Conservation (phyloP, 1,139 yeast genomes). For the Lizanozyma gosingica region DNA sequence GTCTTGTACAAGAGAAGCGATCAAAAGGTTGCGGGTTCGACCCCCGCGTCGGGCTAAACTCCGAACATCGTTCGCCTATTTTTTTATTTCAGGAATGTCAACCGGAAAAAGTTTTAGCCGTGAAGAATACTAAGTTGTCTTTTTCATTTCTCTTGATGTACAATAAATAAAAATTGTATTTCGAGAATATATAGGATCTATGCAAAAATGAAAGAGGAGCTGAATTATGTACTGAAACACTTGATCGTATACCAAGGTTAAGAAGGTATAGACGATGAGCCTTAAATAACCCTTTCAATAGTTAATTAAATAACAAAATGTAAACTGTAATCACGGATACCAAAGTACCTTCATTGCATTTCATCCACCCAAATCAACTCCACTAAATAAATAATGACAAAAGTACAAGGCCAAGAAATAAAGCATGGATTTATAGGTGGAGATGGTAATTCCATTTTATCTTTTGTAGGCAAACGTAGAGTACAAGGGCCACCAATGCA, state of each 20-base stretch:
- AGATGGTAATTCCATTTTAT: background rate
- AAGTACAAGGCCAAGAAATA: background rate
- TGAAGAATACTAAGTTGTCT: no score
- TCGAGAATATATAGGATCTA: background rate
- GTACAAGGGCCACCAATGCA: background rate
- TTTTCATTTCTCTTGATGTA: no score
- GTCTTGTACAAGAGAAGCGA: conserved; percentile 9
- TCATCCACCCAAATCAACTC: background rate
- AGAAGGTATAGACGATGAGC: background rate
- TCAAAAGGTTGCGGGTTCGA: conserved; percentile 46
- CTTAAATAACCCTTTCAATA: background rate
- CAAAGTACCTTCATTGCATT: no score
- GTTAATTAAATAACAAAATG: no score
- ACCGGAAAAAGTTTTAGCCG: background rate
- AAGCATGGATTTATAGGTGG: background rate
- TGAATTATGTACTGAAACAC: no score
- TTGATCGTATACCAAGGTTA: background rate
- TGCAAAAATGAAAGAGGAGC: background rate
- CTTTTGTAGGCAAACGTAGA: background rate
- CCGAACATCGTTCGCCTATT: background rate
- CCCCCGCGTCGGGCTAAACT: conserved; percentile 39
- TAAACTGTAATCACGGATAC: no score
- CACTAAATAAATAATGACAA: background rate
- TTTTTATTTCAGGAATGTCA: background rate
- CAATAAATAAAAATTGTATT: no score